These are phyloP conservation scores for Pilaira anomala DNA, from an alignment of 192 early-diverging fungal species.

Conservation along the genomic window DNA sequence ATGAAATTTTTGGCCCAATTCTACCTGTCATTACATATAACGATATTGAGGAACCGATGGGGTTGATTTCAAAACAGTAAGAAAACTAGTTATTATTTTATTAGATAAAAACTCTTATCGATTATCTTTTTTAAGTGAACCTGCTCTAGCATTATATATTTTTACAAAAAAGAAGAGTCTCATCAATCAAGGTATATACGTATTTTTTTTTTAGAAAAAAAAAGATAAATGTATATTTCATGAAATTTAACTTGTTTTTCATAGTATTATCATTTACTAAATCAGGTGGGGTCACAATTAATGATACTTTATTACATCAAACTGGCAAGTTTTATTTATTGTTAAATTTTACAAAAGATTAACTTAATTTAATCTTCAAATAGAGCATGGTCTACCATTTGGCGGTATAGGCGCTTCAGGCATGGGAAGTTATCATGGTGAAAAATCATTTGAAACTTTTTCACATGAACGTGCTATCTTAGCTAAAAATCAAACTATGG, in stretches of 20 bases:
- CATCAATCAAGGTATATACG: conserved; percentile 35
- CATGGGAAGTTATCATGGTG: conserved; percentile 82
- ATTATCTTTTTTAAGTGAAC: conserved; percentile 7
- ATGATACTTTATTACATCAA: conserved; percentile 76
- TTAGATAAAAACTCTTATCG: neutral
- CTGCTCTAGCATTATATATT: conserved; percentile 32
- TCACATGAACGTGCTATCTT: conserved; percentile 70
- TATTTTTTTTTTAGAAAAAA: neutral
- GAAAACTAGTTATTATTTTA: neutral
- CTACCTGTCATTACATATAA: conserved; percentile 74
- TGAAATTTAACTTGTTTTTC: neutral
- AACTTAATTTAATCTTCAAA: neutral
- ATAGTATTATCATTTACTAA: conserved; percentile 62
- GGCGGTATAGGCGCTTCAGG: conserved; percentile 87
- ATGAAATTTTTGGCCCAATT: conserved; percentile 92
- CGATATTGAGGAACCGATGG: conserved; percentile 60
- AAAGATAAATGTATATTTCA: too few relatives aligned
- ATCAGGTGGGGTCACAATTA: conserved; percentile 75
- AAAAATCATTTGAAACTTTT: conserved; percentile 73
- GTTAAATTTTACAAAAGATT: too few relatives aligned
- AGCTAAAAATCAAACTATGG: conserved; percentile 39
- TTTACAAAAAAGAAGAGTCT: conserved; percentile 25
- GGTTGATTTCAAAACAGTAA: conserved; percentile 51
- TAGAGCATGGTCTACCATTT: conserved; percentile 63
- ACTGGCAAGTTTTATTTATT: conserved; percentile 38